Evolutionary conservation across 2,329 filamentous ascomycete genomes (phyloP).

Genomic region (Sarocladiaceae sp.): DNA sequence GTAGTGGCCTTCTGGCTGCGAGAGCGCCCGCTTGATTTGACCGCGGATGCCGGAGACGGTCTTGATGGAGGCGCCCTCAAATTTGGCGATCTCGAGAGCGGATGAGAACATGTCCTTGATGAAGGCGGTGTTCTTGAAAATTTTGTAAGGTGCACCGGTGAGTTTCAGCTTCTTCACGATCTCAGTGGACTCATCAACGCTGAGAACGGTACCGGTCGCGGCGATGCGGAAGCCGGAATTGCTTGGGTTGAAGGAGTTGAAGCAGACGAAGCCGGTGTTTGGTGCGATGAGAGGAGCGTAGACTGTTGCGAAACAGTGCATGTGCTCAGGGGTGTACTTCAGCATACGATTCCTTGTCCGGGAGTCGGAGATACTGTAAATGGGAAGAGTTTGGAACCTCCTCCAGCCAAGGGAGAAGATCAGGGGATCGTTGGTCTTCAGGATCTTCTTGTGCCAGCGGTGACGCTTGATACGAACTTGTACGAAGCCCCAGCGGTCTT

Average conservation of each 20-base stretch:
- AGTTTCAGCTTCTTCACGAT: slow-evolving; percentile 99
- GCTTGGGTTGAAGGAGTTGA: slow-evolving; percentile 76
- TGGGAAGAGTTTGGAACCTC: slow-evolving; percentile 84
- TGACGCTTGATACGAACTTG: slow-evolving; percentile 97
- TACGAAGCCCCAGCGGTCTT: slow-evolving; percentile 92
- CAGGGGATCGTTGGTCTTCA: slow-evolving; percentile 96
- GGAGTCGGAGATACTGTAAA: slow-evolving; percentile 94
- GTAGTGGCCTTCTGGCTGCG: slow-evolving; percentile 92
- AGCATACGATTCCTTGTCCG: slow-evolving; percentile 94
- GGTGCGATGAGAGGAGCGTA: slow-evolving; percentile 93
- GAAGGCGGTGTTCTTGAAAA: slow-evolving; percentile 99
- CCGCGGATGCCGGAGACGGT: slow-evolving; percentile 94
- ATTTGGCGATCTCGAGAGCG: slow-evolving; percentile 92
- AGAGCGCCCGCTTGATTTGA: slow-evolving; percentile 93
- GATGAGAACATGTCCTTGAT: slow-evolving; percentile 98
- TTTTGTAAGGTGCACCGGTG: slow-evolving; percentile 90
- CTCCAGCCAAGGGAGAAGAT: slow-evolving; percentile 97
- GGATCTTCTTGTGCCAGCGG: slow-evolving; percentile 97
- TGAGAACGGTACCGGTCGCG: slow-evolving; percentile 88
- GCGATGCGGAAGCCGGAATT: slow-evolving; percentile 91
- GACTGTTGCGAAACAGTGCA: slow-evolving; percentile 97
- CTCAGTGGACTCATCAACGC: slow-evolving; percentile 91
- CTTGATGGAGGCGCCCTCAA: slow-evolving; percentile 92
- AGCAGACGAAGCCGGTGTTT: slow-evolving; percentile 92
- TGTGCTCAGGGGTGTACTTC: slow-evolving; percentile 98